Conservation (phyloP, 2,329 filamentous ascomycete species). For the Emergomyces africanus region DNA sequence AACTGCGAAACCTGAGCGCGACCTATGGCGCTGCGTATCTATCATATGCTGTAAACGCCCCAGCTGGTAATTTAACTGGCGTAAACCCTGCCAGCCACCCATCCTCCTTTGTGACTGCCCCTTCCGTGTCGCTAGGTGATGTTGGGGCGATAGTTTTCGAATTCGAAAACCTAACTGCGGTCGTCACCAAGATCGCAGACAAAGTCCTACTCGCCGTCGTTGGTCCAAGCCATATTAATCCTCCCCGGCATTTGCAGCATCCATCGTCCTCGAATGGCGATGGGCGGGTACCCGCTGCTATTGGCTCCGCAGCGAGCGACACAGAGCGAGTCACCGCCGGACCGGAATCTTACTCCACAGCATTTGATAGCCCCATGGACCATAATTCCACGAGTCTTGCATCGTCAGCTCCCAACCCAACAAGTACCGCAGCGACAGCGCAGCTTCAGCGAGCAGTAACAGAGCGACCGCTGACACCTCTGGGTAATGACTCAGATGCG, state of each 20-base stretch:
- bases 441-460: neutral
- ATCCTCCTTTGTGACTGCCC: constrained; percentile 30
- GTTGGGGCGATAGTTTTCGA: constrained; percentile 34
- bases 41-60: constrained; percentile 28
- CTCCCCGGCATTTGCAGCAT: neutral
- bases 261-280: neutral
- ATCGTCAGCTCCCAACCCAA: constrained; percentile 10
- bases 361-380: constrained; percentile 4
- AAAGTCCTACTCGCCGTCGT: constrained; percentile 31
- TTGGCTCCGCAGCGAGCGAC: constrained; percentile 10
- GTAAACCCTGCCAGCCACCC: constrained; percentile 31
- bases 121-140: constrained; percentile 28
- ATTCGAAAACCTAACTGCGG: constrained; percentile 26
- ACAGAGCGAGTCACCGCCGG: constrained; percentile 6
- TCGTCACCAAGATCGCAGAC: constrained; percentile 30
- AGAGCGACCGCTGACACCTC: neutral
- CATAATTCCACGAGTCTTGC: constrained; percentile 7
- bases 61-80: constrained; percentile 29
- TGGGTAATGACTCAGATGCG: constrained; percentile 12
- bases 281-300: neutral
- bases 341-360: constrained; percentile 5
- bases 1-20: constrained; percentile 30
- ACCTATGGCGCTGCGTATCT: constrained; percentile 33
- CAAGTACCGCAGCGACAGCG: neutral
- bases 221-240: constrained; percentile 16